Evolutionary conservation across 2,329 filamentous ascomycete genomes (phyloP).

Genomic region (Rutstroemia sp.): DNA sequence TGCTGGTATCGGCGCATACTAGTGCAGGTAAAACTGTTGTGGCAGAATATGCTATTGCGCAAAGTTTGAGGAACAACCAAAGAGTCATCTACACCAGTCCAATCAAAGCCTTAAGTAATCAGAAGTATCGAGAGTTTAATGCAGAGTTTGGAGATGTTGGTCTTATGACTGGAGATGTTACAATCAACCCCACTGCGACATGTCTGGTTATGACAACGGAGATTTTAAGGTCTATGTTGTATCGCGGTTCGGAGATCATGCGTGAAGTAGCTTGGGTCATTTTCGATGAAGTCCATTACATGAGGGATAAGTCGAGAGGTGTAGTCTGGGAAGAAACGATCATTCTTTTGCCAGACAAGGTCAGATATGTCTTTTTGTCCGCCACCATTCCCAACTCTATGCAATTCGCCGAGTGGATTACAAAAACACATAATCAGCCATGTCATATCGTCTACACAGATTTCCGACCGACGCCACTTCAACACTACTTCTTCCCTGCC

Average conservation of each 20-base stretch:
- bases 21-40: constrained; percentile 98
- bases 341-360: constrained; percentile 95
- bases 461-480: constrained; percentile 90
- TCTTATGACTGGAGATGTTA: constrained; percentile 98
- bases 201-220: constrained; percentile 99
- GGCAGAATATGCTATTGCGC: constrained; percentile 95
- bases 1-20: constrained; percentile 93
- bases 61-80: constrained; percentile 95
- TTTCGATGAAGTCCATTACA: constrained; percentile 98
- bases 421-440: constrained; percentile 93
- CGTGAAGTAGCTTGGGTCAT: constrained; percentile 97
- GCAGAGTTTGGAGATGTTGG: constrained; percentile 95
- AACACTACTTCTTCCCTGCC: constrained; percentile 95
- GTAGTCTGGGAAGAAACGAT: constrained; percentile 99
- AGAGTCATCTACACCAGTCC: constrained; percentile 98
- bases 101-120: constrained; percentile 97
- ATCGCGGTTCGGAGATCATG: constrained; percentile 98
- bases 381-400: constrained; percentile 98
- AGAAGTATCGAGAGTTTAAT: constrained; percentile 95
- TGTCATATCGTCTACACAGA: constrained; percentile 99
- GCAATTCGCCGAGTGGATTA: constrained; percentile 99
- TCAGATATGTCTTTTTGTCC: constrained; percentile 95
- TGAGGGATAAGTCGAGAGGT: constrained; percentile 88
- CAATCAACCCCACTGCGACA: constrained; percentile 96
- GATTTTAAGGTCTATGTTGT: constrained; percentile 97